Conservation (phyloP, 164 flowering plant genomes). For the Stephania yunnanensis region DNA sequence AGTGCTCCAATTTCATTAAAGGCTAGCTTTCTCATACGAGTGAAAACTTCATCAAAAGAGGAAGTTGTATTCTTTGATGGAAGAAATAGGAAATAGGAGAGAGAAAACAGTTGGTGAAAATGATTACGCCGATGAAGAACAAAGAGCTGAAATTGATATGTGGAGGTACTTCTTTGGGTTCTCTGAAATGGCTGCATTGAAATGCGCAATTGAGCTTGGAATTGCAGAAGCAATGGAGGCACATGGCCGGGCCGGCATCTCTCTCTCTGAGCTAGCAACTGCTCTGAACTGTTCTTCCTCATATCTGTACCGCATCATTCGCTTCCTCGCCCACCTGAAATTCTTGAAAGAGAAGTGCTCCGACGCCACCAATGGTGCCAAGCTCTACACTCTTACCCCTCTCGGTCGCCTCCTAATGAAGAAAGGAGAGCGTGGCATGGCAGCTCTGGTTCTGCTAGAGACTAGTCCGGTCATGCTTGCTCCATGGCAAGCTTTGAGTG, state of each 20-base stretch:
- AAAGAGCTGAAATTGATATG: not conserved
- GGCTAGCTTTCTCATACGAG: not conserved
- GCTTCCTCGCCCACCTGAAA: constrained; percentile 1
- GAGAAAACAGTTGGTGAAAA: not conserved
- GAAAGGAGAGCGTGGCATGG: constrained; percentile 8
- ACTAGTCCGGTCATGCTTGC: constrained; percentile 4
- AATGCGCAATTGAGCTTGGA: constrained; percentile 5
- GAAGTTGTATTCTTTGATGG: not conserved
- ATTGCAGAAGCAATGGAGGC: constrained; percentile 2
- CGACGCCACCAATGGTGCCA: not conserved
- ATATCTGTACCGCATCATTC: not conserved
- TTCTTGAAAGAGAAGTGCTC: not conserved
- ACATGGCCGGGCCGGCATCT: not conserved
- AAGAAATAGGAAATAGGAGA: not conserved
- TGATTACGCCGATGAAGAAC: not conserved
- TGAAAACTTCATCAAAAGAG: not conserved
- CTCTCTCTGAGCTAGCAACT: not conserved
- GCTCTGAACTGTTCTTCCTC: constrained; percentile 1
- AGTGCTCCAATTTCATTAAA: too few species aligned
- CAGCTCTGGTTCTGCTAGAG: not conserved
- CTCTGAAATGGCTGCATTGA: constrained; percentile 6
- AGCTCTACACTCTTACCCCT: constrained; percentile 1
- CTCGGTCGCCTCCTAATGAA: not conserved
- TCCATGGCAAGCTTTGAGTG: constrained; percentile 8
- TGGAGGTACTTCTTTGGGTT: constrained; percentile 7